phyloP scores from a whole-genome alignment of 1,284 basidiomycete genomes.

The Pseudozyma pruni region DNA sequence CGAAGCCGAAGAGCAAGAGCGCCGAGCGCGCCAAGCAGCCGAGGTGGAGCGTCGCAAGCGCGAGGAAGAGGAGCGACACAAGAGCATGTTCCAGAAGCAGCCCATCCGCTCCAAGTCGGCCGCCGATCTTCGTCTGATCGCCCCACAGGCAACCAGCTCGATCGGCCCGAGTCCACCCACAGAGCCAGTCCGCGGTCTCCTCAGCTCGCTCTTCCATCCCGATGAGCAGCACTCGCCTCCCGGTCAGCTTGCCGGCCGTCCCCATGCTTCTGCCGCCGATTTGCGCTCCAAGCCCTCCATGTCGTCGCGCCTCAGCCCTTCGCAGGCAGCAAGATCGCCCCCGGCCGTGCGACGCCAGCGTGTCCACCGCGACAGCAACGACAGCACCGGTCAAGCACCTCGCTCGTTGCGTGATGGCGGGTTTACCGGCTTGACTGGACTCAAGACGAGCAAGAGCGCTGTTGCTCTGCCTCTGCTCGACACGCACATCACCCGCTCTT shows the following conservation, averaged over 20 bases:
- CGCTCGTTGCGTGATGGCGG: constrained; percentile 36
- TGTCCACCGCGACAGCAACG: constrained; percentile 36
- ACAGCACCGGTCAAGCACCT: constrained; percentile 24
- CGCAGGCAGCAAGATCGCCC: constrained; percentile 27
- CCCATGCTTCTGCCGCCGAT: constrained; percentile 59
- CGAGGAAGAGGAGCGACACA: constrained; percentile 76
- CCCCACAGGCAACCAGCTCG: constrained; percentile 13
- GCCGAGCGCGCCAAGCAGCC: constrained; percentile 57
- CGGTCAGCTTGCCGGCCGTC: constrained; percentile 54
- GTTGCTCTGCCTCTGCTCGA: constrained; percentile 72
- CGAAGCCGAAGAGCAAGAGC: constrained; percentile 66
- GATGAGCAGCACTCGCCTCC: constrained; percentile 60
- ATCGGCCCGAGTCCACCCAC: constrained; percentile 27
- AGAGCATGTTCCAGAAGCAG: constrained; percentile 80
- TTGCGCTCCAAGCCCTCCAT: constrained; percentile 33
- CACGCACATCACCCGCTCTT: constrained; percentile 70
- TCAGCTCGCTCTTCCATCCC: constrained; percentile 64
- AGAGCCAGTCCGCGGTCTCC: constrained; percentile 57
- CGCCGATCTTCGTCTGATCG: constrained; percentile 56
- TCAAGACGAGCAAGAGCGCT: constrained; percentile 75
- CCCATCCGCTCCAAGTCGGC: constrained; percentile 70
- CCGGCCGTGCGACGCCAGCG: constrained; percentile 26
- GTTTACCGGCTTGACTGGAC: constrained; percentile 43
- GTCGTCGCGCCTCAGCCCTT: constrained; percentile 13
- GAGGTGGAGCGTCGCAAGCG: constrained; percentile 69